phyloP scores from a whole-genome alignment of 2,329 filamentous ascomycete genomes.

The Penicillium sp. region DNA sequence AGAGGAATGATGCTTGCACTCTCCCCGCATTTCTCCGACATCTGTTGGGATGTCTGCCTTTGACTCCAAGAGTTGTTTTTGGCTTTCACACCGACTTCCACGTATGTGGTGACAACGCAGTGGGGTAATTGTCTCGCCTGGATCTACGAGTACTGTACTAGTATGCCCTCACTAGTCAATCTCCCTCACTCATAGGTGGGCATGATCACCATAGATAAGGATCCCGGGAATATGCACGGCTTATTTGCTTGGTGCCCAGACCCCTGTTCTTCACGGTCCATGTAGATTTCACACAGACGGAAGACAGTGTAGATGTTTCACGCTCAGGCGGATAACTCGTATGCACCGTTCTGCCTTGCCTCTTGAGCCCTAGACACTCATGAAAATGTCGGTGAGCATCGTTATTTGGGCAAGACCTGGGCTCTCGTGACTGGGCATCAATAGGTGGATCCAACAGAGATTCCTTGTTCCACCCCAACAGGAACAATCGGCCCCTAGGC shows the following conservation, averaged over 20 bases:
- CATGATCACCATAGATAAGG: neutral
- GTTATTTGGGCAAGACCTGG: neutral
- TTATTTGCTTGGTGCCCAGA: neutral
- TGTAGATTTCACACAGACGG: neutral
- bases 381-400: neutral
- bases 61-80: no score
- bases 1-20: conserved; percentile 13
- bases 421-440: neutral
- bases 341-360: no score
- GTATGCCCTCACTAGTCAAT: neutral
- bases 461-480: neutral
- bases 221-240: neutral
- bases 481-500: neutral
- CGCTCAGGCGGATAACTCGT: no score
- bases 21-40: conserved; percentile 22
- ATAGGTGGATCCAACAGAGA: conserved; percentile 3
- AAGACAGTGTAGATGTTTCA: neutral
- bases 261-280: neutral
- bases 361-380: neutral
- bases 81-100: conserved; percentile 1
- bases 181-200: neutral
- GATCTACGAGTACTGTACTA: neutral
- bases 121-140: neutral
- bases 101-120: no score
- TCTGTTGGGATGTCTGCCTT: neutral